Base-by-base conservation (phyloP, 169 alveolate genomes). In the Plasmodium coatneyi region DNA sequence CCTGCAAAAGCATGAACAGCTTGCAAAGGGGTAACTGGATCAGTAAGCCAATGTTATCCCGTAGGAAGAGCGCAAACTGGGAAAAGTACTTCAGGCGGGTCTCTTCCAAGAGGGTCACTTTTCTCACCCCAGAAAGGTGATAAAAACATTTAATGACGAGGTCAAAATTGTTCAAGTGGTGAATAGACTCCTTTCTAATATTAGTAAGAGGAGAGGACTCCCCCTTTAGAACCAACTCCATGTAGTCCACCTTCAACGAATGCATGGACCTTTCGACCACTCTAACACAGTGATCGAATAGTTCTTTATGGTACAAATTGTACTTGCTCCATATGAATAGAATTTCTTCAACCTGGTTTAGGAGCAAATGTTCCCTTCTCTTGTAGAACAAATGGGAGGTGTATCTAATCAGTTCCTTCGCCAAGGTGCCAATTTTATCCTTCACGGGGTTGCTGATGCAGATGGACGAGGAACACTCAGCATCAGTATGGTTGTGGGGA, bases 321-420 rank as follows among this genome's bases (percentile, higher is more conserved):
- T 80, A 90, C 7, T 36, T 80, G 54, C 71, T 14, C 49, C 52
- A 90, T 46, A 90, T 43, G 49, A 80, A 80, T 41, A 66, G 1
- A 32, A 90, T 66, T 34, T 80, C 70, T 5, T 52, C 7, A 19
- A 79, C 43, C n/a, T 90, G 71, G 25, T 80, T 81, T 60, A 90
- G 54, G n/a, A 43, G 30, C 12, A 90, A 28, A 36, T 36, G 39
- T 32, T 90, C 9, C 25, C 54, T 90, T 36, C 95, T 22, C 72
- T 90, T 90, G 41, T 80, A 90, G 80, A 80, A 90, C 82, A 90
- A 30, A 22, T 66, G 43, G 70, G 60, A 70, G 9, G 80, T 49
- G 54, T 90, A 90, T 54, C 74, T 90, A 10, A 71, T 60, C n/a
- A 90, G 32, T 3, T 80, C 84, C 12, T 70, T 90, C 19, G 71